Evolutionary conservation across 768 basidiomycete genomes (phyloP).

Genomic region (Naganishia friedmannii): DNA sequence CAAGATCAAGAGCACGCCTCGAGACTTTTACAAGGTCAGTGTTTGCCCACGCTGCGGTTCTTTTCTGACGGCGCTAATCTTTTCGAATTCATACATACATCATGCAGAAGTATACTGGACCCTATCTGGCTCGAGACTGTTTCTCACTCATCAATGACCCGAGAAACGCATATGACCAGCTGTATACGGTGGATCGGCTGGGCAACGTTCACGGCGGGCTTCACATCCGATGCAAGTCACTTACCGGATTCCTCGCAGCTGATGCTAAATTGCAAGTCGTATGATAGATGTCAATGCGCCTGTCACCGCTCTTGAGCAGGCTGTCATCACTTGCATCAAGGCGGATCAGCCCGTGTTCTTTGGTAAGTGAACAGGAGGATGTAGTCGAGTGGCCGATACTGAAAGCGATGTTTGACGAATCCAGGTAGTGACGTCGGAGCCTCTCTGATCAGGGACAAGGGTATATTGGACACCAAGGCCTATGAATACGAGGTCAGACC

Average conservation of each 20-base stretch:
- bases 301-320: constrained; percentile 73
- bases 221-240: constrained; percentile 70
- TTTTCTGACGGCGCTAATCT: neutral
- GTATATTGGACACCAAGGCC: constrained; percentile 81
- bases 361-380: constrained; percentile 53
- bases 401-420: neutral
- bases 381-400: neutral
- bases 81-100: too few relatives aligned
- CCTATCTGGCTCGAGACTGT: constrained; percentile 57
- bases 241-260: constrained; percentile 4
- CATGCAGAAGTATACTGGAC: constrained; percentile 38
- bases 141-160: constrained; percentile 97
- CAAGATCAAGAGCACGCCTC: constrained; percentile 74
- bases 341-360: constrained; percentile 89
- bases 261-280: neutral
- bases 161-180: constrained; percentile 72
- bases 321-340: constrained; percentile 79
- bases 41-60: neutral
- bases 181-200: constrained; percentile 88
- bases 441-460: constrained; percentile 65
- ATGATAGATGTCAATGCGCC: constrained; percentile 80
- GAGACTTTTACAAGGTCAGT: constrained; percentile 65
- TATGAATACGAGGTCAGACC: constrained; percentile 67
- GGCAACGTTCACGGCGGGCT: constrained; percentile 89
- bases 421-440: constrained; percentile 84